Evolutionary conservation across 2,329 filamentous ascomycete genomes (phyloP), one percentile per base, ranked within the genome.

Genomic region (Fusarium pseudonygamai): DNA sequence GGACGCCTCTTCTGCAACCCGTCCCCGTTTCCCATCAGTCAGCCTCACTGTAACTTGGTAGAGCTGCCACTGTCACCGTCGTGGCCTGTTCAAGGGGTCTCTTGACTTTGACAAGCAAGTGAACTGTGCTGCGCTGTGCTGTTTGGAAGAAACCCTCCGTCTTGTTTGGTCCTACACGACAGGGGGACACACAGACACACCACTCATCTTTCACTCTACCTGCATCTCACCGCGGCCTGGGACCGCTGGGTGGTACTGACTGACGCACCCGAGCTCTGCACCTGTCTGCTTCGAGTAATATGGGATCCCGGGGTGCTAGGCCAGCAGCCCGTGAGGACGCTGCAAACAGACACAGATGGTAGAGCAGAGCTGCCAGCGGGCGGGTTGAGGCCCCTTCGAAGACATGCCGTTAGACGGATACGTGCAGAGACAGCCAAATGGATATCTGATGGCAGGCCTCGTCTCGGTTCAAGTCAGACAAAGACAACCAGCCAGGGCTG

Each of bases 221-320:
- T 72, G 72, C 70, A 75, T 64, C 72, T 72, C 65, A 67, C 74
- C 60, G 52, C 58, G 64, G 64, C 58, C 55, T 71, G 62, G 71
- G 58, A 71, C 55, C 66, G 58, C 71, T 73, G 62, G 64, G 75
- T 77, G 64, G 75, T 65, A 77, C 73, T 77, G 59, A 71, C 56
- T 75, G 58, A 69, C 57, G 55, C 65, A 72, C 59, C 45, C 43
- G 39, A 46, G 64, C 42, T 39, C 76, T 78, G 76, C 76, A 78
- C 50, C 68, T 58, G 69, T 72, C 76, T 75, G 28, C 64, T 75
- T 78, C 63, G 53, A 76, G 76, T 64, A 77, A 75, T 74, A 56
- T 60, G 53, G 26, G 47, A 55, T 52, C 59, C 65, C 50, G 67
- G 67, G 73, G 75, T 64, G n/a, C 50, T 65, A 34, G 56, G 71